Percentiles rank a stretch among this genome's conserved stretches.
Evolutionary conservation across 768 basidiomycete genomes (phyloP).

Genomic region (Epithele typhae): DNA sequence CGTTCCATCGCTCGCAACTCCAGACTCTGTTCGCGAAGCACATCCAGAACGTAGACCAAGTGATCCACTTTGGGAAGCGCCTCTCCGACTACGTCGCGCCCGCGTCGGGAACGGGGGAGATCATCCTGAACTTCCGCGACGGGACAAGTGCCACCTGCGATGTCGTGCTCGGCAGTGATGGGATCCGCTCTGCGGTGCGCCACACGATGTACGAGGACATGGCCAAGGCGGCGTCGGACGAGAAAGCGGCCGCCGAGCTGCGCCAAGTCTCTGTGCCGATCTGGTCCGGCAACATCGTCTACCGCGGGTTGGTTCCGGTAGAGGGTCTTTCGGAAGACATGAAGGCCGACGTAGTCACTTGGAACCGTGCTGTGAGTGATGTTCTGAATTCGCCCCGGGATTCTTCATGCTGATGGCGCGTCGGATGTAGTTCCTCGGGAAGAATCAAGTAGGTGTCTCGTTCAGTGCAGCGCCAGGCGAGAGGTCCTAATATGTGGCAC

Average conservation of each 20-base stretch:
- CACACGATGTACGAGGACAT: conserved; percentile 15
- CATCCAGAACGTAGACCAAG: conserved; percentile 15
- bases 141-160: conserved; percentile 20
- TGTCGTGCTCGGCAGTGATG: conserved; percentile 25
- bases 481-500: not conserved
- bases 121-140: conserved; percentile 23
- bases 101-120: not conserved
- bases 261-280: conserved; percentile 3
- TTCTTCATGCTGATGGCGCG: not conserved
- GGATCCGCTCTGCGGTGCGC: conserved; percentile 24
- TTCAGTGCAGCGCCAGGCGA: not conserved
- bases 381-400: not conserved
- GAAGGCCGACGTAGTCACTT: not conserved
- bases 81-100: conserved; percentile 23
- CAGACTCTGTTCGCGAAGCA: conserved; percentile 20
- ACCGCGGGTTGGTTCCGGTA: conserved; percentile 18
- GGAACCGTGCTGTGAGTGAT: not conserved
- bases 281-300: conserved; percentile 21
- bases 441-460: not conserved
- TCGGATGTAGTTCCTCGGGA: not conserved
- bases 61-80: conserved; percentile 26
- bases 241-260: not conserved
- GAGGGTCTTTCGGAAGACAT: conserved; percentile 6
- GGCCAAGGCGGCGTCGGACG: not conserved
- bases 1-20: conserved; percentile 5